Conservation (phyloP, 345 rosid genomes). For the Gossypium turneri region DNA sequence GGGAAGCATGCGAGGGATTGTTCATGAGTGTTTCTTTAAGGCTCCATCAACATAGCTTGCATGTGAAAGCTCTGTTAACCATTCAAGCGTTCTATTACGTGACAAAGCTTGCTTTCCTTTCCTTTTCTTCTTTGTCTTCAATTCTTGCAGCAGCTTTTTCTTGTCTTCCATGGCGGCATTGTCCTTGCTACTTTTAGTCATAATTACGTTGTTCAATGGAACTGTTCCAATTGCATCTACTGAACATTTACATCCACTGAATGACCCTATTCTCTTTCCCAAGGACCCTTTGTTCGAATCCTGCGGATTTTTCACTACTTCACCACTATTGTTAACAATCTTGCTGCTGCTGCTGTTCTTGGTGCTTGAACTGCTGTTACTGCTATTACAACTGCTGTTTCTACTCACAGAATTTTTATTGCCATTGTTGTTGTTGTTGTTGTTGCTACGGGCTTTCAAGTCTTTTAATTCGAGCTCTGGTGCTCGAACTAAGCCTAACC, state of each 20-base stretch:
- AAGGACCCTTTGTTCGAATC: slow-evolving; percentile 22
- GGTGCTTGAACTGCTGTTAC: slow-evolving; percentile 35
- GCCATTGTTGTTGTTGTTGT: slow-evolving; percentile 2
- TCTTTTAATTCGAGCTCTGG: slow-evolving; percentile 72
- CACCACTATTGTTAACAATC: neutral
- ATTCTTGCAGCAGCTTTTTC: slow-evolving; percentile 12
- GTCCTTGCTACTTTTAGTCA: slow-evolving; percentile 20
- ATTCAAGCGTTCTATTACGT: slow-evolving; percentile 73
- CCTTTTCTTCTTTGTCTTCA: slow-evolving; percentile 40
- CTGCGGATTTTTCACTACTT: neutral
- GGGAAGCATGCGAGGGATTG: slow-evolving; percentile 26
- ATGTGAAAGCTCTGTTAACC: slow-evolving; percentile 82
- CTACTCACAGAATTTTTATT: slow-evolving; percentile 48
- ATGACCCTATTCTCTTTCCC: slow-evolving; percentile 35
- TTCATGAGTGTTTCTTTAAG: slow-evolving; percentile 10
- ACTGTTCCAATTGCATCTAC: slow-evolving; percentile 47
- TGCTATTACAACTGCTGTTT: slow-evolving; percentile 50
- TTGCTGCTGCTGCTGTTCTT: slow-evolving; percentile 38
- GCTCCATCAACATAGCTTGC: slow-evolving; percentile 39
- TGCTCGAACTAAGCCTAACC: slow-evolving; percentile 62
- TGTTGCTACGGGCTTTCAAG: slow-evolving; percentile 35
- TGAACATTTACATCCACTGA: slow-evolving; percentile 65
- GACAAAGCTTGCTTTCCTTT: slow-evolving; percentile 52
- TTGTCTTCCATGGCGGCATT: slow-evolving; percentile 23
- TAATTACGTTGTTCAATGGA: slow-evolving; percentile 27